Evolutionary conservation across 768 basidiomycete genomes (phyloP).

Genomic region (Amanita molliuscula): DNA sequence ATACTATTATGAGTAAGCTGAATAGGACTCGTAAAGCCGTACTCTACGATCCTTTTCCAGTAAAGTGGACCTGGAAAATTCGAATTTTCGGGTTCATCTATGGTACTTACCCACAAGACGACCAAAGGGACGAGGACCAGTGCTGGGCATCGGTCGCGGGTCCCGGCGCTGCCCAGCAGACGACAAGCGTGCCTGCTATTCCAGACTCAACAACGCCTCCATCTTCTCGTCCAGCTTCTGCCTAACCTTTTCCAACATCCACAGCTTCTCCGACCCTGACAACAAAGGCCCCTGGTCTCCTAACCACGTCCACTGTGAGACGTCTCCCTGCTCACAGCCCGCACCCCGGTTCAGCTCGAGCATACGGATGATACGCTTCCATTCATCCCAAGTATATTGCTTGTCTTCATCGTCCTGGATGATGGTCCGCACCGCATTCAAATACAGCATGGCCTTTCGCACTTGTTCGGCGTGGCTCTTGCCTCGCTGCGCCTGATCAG

Average conservation of each 20-base stretch:
- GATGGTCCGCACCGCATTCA: conserved; percentile 16
- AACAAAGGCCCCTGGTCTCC: conserved; percentile 30
- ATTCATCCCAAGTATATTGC: conserved; percentile 27
- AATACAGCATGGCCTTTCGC: conserved; percentile 15
- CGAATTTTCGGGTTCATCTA: too few relatives aligned
- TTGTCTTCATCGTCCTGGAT: conserved; percentile 11
- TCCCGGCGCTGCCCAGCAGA: too few relatives aligned
- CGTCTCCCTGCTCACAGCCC: conserved; percentile 1
- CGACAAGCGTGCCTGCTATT: too few relatives aligned
- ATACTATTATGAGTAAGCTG: neutral
- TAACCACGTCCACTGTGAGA: conserved; percentile 21
- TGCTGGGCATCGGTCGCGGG: too few relatives aligned
- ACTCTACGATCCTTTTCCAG: neutral
- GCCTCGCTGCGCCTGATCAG: neutral
- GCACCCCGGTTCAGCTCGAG: conserved; percentile 13
- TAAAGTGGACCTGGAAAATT: too few relatives aligned
- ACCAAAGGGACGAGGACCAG: too few relatives aligned
- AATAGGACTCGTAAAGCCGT: neutral
- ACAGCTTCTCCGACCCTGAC: conserved; percentile 22
- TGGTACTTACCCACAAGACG: too few relatives aligned
- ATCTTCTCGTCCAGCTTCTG: conserved; percentile 23
- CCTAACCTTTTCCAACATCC: conserved; percentile 26
- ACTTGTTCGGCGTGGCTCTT: neutral
- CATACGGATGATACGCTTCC: conserved; percentile 22
- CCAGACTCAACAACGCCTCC: conserved; percentile 5